Conservation (phyloP, 2,329 filamentous ascomycete species). For the Sphaerulina musiva region DNA sequence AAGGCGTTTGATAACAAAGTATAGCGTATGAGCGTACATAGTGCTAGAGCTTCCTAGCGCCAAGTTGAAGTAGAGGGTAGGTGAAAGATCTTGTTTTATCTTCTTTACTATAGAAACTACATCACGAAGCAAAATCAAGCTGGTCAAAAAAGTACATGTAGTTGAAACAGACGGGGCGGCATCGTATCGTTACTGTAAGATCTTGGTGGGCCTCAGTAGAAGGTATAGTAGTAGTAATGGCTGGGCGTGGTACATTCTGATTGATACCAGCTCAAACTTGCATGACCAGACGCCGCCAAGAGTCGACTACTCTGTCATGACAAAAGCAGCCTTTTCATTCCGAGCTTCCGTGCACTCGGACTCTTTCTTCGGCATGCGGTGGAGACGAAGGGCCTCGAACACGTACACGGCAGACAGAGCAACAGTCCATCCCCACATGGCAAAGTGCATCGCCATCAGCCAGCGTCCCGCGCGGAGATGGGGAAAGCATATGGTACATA, state of each 20-base stretch:
- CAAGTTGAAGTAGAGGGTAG: too few relatives aligned
- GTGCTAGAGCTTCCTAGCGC: too few relatives aligned
- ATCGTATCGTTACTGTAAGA: conserved; percentile 8
- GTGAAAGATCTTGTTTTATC: too few relatives aligned
- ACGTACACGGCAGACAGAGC: background rate
- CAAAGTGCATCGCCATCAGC: background rate
- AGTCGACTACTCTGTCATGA: background rate
- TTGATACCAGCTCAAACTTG: too few relatives aligned
- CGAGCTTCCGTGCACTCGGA: background rate
- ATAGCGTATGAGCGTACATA: too few relatives aligned
- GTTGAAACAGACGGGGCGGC: conserved; percentile 6
- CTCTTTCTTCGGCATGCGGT: background rate
- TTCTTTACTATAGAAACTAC: background rate
- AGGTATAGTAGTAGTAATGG: too few relatives aligned
- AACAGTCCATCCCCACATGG: background rate
- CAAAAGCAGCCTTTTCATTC: background rate
- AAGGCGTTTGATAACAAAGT: too few relatives aligned
- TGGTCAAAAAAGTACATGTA: conserved; percentile 3
- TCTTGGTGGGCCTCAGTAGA: conserved; percentile 10
- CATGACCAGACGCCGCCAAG: too few relatives aligned
- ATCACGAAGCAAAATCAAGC: conserved; percentile 9
- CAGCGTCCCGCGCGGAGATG: background rate
- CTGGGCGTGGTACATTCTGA: too few relatives aligned
- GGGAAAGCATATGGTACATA: background rate
- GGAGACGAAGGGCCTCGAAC: background rate